Conservation (phyloP, 192 early-diverging fungal species). For the Gamsiella multidivaricata region DNA sequence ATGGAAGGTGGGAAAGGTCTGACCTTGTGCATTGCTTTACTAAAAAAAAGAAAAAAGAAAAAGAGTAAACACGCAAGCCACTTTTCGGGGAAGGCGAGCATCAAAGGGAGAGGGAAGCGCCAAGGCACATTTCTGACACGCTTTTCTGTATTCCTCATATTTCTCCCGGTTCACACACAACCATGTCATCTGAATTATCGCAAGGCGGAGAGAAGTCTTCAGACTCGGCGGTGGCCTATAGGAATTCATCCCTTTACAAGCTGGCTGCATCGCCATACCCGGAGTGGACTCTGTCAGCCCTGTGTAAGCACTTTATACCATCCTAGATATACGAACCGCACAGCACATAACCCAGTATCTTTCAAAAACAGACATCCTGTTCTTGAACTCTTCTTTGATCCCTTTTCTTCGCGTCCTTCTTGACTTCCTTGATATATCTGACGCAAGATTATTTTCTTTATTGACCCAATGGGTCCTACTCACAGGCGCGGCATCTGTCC, state of each 20-base stretch:
- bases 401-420: background rate
- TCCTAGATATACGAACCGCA: background rate
- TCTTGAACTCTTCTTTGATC: background rate
- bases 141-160: background rate
- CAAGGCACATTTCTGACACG: background rate
- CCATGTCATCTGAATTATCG: background rate
- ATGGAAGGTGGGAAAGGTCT: background rate
- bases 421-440: background rate
- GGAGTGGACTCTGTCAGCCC: constrained; percentile 45
- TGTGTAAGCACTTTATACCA: constrained; percentile 17
- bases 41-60: background rate
- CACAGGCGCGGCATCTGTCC: constrained; percentile 16
- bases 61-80: background rate
- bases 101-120: too few species aligned
- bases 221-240: constrained; percentile 21
- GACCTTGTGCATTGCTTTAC: background rate
- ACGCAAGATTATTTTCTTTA: background rate
- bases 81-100: too few species aligned
- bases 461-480: too few species aligned
- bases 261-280: constrained; percentile 37
- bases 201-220: background rate
- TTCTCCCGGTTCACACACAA: background rate
- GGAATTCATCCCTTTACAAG: constrained; percentile 27
- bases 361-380: too few species aligned
- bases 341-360: too few species aligned